Percentiles rank a stretch among this genome's conserved stretches.
Evolutionary conservation across 2,329 filamentous ascomycete genomes (phyloP).

Genomic region (Ophiostoma tasmaniense): DNA sequence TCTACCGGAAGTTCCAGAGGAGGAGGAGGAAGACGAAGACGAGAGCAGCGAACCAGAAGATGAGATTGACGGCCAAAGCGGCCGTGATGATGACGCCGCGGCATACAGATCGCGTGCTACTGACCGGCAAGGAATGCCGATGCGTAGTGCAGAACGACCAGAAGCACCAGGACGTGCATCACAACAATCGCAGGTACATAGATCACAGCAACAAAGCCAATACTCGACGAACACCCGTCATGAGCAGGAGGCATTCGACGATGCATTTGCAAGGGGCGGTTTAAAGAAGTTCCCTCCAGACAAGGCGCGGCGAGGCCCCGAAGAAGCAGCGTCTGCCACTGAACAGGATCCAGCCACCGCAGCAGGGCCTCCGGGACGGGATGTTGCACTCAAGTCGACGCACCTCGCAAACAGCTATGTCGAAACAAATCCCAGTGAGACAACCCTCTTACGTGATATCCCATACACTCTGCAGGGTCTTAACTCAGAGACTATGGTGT

Average conservation of each 20-base stretch:
- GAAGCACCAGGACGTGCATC: conserved; percentile 2
- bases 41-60: conserved; percentile 26
- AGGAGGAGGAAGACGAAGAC: conserved; percentile 15
- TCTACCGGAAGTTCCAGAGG: conserved; percentile 30
- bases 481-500: conserved; percentile 76
- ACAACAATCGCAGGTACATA: not conserved
- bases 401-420: conserved; percentile 49
- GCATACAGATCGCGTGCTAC: conserved; percentile 16
- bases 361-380: conserved; percentile 23
- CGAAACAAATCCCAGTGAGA: conserved; percentile 54
- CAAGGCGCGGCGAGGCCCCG: conserved; percentile 30
- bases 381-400: conserved; percentile 49
- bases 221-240: conserved; percentile 18
- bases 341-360: conserved; percentile 23
- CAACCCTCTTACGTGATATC: conserved; percentile 64
- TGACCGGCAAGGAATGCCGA: conserved; percentile 33
- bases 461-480: conserved; percentile 90
- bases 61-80: conserved; percentile 35
- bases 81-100: conserved; percentile 38
- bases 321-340: conserved; percentile 25
- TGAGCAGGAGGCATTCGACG: conserved; percentile 43
- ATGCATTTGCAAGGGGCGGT: conserved; percentile 48
- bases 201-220: not conserved
- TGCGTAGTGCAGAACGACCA: not conserved
- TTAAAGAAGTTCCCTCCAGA: conserved; percentile 38